Percentiles rank a stretch among this genome's conserved stretches.
Evolutionary conservation across 495 filamentous ascomycete species (phyloP).

Genomic region (Penicillium waksmanii): DNA sequence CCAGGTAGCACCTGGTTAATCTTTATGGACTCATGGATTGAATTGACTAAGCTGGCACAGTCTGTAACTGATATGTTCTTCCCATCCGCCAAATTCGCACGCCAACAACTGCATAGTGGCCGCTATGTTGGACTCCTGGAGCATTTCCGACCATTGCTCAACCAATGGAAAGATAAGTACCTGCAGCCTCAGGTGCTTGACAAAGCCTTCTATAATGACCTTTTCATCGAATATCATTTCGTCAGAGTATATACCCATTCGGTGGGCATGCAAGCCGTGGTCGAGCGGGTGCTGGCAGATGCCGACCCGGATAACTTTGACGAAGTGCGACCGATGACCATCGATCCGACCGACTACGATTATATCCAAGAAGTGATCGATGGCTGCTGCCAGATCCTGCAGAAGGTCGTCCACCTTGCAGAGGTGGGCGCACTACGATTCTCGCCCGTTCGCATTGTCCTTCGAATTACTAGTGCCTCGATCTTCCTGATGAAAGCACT

Average conservation of each 20-base stretch:
- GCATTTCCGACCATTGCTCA: slow-evolving; percentile 54
- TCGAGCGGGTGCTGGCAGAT: slow-evolving; percentile 49
- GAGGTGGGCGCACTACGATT: slow-evolving; percentile 49
- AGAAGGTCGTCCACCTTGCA: slow-evolving; percentile 48
- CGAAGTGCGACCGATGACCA: slow-evolving; percentile 46
- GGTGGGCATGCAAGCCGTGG: slow-evolving; percentile 59
- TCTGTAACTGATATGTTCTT: slow-evolving; percentile 59
- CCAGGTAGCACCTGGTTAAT: slow-evolving; percentile 44
- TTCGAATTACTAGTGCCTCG: slow-evolving; percentile 54
- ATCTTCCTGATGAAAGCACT: slow-evolving; percentile 59
- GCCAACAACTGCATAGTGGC: slow-evolving; percentile 54
- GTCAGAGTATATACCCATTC: slow-evolving; percentile 58
- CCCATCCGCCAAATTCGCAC: slow-evolving; percentile 53
- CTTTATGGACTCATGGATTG: slow-evolving; percentile 57
- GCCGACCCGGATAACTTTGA: slow-evolving; percentile 42
- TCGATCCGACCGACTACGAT: slow-evolving; percentile 57
- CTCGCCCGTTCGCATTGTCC: slow-evolving; percentile 55
- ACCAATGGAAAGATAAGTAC: slow-evolving; percentile 55
- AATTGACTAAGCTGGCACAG: slow-evolving; percentile 56
- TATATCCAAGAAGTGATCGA: slow-evolving; percentile 61
- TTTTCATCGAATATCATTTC: slow-evolving; percentile 59
- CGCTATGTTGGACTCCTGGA: slow-evolving; percentile 57
- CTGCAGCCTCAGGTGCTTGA: slow-evolving; percentile 44
- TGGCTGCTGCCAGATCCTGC: slow-evolving; percentile 54
- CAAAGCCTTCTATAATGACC: slow-evolving; percentile 47